A percentile compares a stretch with the other conserved stretches of the same genome.
These are phyloP conservation scores for Iris pallida DNA, from an alignment of 116 monocot species.

Conservation along the genomic window DNA sequence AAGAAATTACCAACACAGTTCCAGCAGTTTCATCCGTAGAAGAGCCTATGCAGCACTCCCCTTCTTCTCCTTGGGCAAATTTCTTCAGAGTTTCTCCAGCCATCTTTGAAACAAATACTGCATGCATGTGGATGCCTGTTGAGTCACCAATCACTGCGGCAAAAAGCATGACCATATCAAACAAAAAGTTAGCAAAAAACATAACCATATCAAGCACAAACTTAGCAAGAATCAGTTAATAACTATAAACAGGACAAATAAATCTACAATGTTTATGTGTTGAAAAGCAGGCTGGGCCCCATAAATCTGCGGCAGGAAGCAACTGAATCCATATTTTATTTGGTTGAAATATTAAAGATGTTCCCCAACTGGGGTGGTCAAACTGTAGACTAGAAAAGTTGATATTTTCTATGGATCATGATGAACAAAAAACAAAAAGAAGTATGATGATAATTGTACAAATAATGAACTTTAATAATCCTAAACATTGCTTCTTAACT, in stretches of 20 bases:
- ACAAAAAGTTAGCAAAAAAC: neutral
- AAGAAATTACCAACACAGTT: conserved; percentile 75
- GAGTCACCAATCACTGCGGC: conserved; percentile 80
- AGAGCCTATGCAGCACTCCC: conserved; percentile 76
- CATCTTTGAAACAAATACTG: conserved; percentile 86
- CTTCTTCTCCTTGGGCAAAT: conserved; percentile 48
- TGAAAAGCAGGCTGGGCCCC: too few relatives aligned
- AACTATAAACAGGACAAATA: neutral
- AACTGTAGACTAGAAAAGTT: too few relatives aligned
- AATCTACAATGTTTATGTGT: too few relatives aligned
- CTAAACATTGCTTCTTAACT: too few relatives aligned
- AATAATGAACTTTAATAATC: too few relatives aligned
- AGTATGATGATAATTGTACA: too few relatives aligned
- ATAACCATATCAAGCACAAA: neutral
- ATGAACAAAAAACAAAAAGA: too few relatives aligned
- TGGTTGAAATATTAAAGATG: too few relatives aligned
- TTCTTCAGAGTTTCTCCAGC: conserved; percentile 75
- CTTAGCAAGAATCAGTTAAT: neutral
- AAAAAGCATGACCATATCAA: neutral
- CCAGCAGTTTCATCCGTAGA: conserved; percentile 70
- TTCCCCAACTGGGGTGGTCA: too few relatives aligned
- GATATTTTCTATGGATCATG: too few relatives aligned
- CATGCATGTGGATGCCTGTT: conserved; percentile 64
- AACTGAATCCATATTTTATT: too few relatives aligned
- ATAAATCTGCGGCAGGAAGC: too few relatives aligned